Evolutionary conservation across 257 asterid species (phyloP), one percentile per base, ranked within the genome.

Genomic region (Capsicum baccatum): DNA sequence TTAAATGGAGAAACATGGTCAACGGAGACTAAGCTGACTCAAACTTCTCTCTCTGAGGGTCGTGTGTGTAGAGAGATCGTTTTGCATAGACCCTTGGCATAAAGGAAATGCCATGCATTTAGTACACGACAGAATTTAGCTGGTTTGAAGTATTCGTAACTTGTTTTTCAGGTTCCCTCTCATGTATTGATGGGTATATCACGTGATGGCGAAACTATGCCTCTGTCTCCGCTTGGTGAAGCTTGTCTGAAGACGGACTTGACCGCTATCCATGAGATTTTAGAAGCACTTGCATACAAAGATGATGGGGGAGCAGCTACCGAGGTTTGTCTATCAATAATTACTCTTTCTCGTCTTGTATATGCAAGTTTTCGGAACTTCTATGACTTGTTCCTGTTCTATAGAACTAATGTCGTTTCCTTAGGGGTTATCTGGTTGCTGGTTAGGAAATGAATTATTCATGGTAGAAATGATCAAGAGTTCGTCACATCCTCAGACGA

Each of bases 171-270:
- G 99, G 97, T 93, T 83, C 97, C 97, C 67, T 96, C 99, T 19
- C 91, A 91, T 87, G 94, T 87, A 74, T 81, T 96, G 69, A 90
- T 96, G 87, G 99, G 98, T 5, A 88, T 94, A 69, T 92, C 92
- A 57, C 91, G 88, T 85, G 93, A 91, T 60, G 91, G 91, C 35
- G 89, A 86, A 83, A 84, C 85, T 33, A 83, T 88, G 87, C 56
- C 87, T 52, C 86, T 93, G 85, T 92, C 94, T 84, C 98, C 98
- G 17, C 92, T 93, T 91, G 99, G 98, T 79, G 98, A 96, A 91
- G 98, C 98, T 81, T 96, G 99, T 91, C 83, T 91, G 89, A 90
- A 94, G 91, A 92, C 90, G 93, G 98, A 96, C 84, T 94, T 94
- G 85, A 93, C 98, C 6, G 97, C 98, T 67, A 92, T 96, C 86